Percentiles rank a stretch among this genome's conserved stretches.
Conservation (phyloP, 106 monocot species). For the Dioscorea zingiberensis region DNA sequence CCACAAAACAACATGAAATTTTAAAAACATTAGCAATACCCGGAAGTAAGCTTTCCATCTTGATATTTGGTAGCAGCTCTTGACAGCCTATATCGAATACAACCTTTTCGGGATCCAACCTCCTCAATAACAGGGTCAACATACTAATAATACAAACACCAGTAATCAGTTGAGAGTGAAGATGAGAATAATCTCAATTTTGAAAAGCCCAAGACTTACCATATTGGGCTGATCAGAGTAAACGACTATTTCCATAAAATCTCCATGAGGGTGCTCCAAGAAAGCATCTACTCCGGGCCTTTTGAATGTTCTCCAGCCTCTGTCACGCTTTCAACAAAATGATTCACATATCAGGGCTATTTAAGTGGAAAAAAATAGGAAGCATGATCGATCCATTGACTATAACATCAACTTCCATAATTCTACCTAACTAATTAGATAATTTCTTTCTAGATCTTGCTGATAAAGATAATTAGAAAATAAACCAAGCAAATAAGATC, state of each 20-base stretch:
- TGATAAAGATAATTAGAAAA: no score
- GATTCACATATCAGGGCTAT: no score
- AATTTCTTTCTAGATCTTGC: no score
- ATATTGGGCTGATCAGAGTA: conserved; percentile 92
- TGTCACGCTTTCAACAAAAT: conserved; percentile 63
- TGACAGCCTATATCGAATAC: conserved; percentile 77
- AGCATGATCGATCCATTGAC: no score
- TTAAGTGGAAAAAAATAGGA: no score
- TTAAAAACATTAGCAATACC: conserved; percentile 31
- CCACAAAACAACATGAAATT: no score
- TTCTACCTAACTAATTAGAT: no score
- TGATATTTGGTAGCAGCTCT: conserved; percentile 87
- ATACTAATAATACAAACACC: conserved; percentile 48
- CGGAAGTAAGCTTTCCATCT: conserved; percentile 94
- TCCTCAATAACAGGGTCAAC: conserved; percentile 92
- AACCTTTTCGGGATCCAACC: conserved; percentile 92
- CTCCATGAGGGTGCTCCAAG: conserved; percentile 89
- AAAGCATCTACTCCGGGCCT: conserved; percentile 96
- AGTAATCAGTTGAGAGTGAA: background rate
- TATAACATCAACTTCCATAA: no score
- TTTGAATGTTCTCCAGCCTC: conserved; percentile 98
- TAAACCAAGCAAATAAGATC: no score
- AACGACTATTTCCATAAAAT: conserved; percentile 95
- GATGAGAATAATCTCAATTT: background rate
- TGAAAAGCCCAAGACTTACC: conserved; percentile 33